A percentile compares a stretch with the other conserved stretches of the same genome.
phyloP scores from a whole-genome alignment of 768 basidiomycete species.

The Rhizopogon vesiculosus region DNA sequence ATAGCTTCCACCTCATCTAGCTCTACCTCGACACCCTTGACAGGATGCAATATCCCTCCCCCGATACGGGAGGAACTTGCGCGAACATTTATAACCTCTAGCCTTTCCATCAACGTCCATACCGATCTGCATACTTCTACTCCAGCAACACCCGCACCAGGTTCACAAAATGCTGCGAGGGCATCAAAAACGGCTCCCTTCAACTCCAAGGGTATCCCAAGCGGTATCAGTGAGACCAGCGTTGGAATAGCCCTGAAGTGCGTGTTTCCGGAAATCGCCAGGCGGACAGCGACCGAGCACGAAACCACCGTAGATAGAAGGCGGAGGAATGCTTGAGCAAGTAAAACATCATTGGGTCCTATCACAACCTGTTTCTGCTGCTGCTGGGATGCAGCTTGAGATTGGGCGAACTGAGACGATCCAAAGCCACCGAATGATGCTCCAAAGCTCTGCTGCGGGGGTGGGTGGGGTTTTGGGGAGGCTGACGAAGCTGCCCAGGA shows the following conservation, averaged over 20 bases:
- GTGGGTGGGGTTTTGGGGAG: conserved; percentile 39
- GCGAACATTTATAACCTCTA: conserved; percentile 80
- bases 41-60: conserved; percentile 42
- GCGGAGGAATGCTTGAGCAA: conserved; percentile 77
- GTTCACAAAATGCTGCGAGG: conserved; percentile 76
- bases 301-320: conserved; percentile 73
- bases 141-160: conserved; percentile 68
- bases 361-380: conserved; percentile 43
- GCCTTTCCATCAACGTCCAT: conserved; percentile 80
- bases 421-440: conserved; percentile 26
- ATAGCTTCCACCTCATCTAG: conserved; percentile 83
- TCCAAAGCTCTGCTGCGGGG: conserved; percentile 36
- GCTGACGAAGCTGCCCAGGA: conserved; percentile 62
- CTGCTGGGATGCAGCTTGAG: conserved; percentile 32
- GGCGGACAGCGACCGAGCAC: conserved; percentile 72
- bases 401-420: conserved; percentile 16
- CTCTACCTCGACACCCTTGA: conserved; percentile 81
- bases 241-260: conserved; percentile 82
- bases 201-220: conserved; percentile 83
- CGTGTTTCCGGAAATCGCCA: conserved; percentile 69
- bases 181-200: conserved; percentile 84
- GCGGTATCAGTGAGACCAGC: conserved; percentile 70
- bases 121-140: conserved; percentile 79
- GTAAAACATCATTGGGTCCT: conserved; percentile 67
- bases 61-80: conserved; percentile 21